phyloP scores from a whole-genome alignment of 1,139 yeast genomes.

The Sugiyamaella neomexicana region DNA sequence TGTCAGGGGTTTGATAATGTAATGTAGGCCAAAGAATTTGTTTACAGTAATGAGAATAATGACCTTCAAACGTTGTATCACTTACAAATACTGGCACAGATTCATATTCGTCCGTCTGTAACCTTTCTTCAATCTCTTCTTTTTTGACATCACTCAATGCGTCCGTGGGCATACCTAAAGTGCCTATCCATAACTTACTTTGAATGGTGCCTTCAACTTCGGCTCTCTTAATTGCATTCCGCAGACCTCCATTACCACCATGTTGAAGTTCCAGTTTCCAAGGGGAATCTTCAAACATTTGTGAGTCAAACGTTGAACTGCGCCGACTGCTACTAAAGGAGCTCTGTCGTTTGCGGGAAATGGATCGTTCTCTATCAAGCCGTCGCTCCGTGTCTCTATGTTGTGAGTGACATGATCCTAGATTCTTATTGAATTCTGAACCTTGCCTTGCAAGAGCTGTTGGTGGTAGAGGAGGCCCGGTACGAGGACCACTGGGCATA shows the following conservation, averaged over 20 bases:
- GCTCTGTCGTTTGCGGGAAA: slow-evolving; percentile 17
- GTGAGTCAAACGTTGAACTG: slow-evolving; percentile 35
- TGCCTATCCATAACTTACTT: slow-evolving; percentile 76
- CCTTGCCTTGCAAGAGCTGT: slow-evolving; percentile 4
- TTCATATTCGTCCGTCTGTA: slow-evolving; percentile 46
- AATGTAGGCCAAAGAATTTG: slow-evolving; percentile 96
- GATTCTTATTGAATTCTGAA: neutral
- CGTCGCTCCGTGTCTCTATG: neutral
- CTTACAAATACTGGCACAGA: slow-evolving; percentile 70
- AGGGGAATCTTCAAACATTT: slow-evolving; percentile 68
- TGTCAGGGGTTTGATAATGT: slow-evolving; percentile 95
- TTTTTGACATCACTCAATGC: slow-evolving; percentile 61
- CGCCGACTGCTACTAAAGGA: slow-evolving; percentile 9
- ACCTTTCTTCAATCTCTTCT: slow-evolving; percentile 43
- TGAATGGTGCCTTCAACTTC: slow-evolving; percentile 49
- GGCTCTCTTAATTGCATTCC: slow-evolving; percentile 78
- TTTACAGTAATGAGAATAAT: slow-evolving; percentile 85
- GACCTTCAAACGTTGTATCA: slow-evolving; percentile 83
- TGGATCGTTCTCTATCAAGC: slow-evolving; percentile 7
- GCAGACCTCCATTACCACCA: slow-evolving; percentile 87
- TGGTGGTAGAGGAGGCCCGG: neutral
- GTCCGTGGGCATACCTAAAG: slow-evolving; percentile 89
- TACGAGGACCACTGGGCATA: neutral
- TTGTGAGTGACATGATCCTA: too few species aligned
- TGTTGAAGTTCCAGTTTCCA: slow-evolving; percentile 70